Conservation (phyloP, 371 early-diverging fungal genomes). For the Apophysomyces elegans region DNA sequence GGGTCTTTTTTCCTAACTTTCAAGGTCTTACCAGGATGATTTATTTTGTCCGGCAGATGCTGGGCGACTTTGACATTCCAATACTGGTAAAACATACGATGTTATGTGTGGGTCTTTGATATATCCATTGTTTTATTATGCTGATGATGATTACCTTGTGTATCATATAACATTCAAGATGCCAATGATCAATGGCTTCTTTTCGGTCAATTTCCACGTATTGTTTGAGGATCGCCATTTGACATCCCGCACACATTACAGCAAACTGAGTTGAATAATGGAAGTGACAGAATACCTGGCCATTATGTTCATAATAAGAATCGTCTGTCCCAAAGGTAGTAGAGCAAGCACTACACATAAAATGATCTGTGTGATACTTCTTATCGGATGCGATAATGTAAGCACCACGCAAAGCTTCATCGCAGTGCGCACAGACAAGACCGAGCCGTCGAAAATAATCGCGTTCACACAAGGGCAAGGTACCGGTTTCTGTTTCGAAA, state of each 20-base stretch:
- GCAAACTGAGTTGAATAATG: slow-evolving; percentile 93
- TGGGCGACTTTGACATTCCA: slow-evolving; percentile 75
- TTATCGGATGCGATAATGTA: slow-evolving; percentile 91
- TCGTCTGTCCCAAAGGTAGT: slow-evolving; percentile 94
- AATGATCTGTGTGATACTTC: slow-evolving; percentile 96
- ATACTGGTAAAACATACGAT: slow-evolving; percentile 36
- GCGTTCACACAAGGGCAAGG: slow-evolving; percentile 80
- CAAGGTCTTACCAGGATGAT: slow-evolving; percentile 15
- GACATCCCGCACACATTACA: slow-evolving; percentile 91
- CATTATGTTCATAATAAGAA: slow-evolving; percentile 94
- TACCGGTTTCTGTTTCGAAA: slow-evolving; percentile 60
- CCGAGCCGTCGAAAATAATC: slow-evolving; percentile 87
- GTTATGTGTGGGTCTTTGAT: slow-evolving; percentile 5
- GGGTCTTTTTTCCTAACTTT: neutral
- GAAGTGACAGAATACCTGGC: slow-evolving; percentile 90
- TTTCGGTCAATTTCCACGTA: slow-evolving; percentile 90
- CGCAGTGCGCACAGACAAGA: slow-evolving; percentile 90
- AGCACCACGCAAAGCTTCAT: slow-evolving; percentile 85
- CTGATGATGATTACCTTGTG: slow-evolving; percentile 61
- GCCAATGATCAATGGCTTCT: slow-evolving; percentile 87
- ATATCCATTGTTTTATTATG: slow-evolving; percentile 2
- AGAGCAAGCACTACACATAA: slow-evolving; percentile 91
- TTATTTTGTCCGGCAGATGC: slow-evolving; percentile 16
- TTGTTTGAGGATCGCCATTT: slow-evolving; percentile 89
- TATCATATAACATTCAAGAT: slow-evolving; percentile 98